A percentile compares a stretch with the other conserved stretches of the same genome.
phyloP scores from a whole-genome alignment of 805 yeast genomes.

The Metschnikowia gelsemii region DNA sequence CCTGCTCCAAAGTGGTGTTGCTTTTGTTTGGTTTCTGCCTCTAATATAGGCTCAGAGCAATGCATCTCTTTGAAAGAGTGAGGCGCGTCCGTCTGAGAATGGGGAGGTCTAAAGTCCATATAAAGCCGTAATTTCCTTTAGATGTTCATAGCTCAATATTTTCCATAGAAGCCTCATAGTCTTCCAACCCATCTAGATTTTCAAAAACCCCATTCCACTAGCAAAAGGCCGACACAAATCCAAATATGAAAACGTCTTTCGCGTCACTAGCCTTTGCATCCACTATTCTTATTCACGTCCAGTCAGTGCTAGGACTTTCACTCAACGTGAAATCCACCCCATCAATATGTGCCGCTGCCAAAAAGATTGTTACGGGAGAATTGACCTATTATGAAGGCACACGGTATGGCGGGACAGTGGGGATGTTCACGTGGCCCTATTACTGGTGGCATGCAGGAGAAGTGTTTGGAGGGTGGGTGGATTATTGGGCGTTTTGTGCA shows the following conservation, averaged over 20 bases:
- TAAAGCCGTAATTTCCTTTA: too few relatives aligned
- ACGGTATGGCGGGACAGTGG: conserved; percentile 44
- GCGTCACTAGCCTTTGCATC: not conserved
- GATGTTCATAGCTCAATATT: too few relatives aligned
- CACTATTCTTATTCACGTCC: conserved; percentile 4
- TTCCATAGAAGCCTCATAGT: too few relatives aligned
- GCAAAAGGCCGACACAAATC: too few relatives aligned
- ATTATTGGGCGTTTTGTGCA: conserved; percentile 41
- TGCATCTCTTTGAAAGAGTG: too few relatives aligned
- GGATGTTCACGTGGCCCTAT: conserved; percentile 45
- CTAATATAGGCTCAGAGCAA: too few relatives aligned
- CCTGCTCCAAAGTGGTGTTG: too few relatives aligned
- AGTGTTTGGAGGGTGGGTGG: conserved; percentile 49
- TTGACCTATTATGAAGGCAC: conserved; percentile 47
- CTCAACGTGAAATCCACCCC: conserved; percentile 39
- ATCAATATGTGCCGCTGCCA: conserved; percentile 44
- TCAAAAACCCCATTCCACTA: too few relatives aligned
- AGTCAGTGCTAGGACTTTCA: conserved; percentile 7
- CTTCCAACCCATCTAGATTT: too few relatives aligned
- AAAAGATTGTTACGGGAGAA: conserved; percentile 36
- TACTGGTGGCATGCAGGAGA: conserved; percentile 57
- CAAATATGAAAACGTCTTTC: not conserved
- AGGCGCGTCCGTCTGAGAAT: too few relatives aligned
- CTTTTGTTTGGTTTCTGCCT: too few relatives aligned
- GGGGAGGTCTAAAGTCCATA: too few relatives aligned